These are phyloP conservation scores for Phyllostachys edulis DNA, from an alignment of 176 grass and related monocot species.

Conservation along the genomic window DNA sequence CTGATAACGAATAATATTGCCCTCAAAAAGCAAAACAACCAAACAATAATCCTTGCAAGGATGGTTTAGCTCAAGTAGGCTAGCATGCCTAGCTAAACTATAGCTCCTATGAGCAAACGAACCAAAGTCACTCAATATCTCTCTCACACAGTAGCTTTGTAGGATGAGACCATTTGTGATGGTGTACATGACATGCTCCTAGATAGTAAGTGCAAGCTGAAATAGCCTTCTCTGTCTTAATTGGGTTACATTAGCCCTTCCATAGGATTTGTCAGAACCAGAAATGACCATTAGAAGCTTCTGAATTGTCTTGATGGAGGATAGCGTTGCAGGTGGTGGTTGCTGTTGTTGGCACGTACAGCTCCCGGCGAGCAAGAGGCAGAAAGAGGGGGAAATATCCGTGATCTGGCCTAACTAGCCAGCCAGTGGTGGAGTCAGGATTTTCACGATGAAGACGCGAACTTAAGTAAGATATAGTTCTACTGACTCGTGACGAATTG, in stretches of 20 bases:
- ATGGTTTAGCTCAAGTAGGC: no score
- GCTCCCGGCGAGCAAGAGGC: background rate
- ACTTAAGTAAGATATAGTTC: no score
- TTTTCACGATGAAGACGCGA: no score
- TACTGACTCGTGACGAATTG: no score
- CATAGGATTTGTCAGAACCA: background rate
- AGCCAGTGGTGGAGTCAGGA: background rate
- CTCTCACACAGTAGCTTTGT: background rate
- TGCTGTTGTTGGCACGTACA: background rate
- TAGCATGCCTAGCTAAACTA: no score
- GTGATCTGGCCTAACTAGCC: background rate
- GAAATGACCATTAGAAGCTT: constrained; percentile 9
- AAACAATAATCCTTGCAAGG: no score
- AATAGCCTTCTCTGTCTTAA: background rate
- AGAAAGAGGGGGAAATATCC: background rate
- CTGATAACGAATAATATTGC: no score
- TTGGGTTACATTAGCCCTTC: background rate
- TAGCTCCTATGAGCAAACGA: no score
- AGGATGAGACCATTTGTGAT: background rate
- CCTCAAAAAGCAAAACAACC: no score
- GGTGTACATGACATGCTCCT: background rate
- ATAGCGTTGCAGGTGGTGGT: background rate
- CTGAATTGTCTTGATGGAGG: background rate
- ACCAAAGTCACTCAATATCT: no score
- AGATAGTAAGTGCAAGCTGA: background rate